Evolutionary conservation across 2,329 filamentous ascomycete species (phyloP), one percentile per base, ranked within the genome.

Genomic region (Phaeosphaeria sp.): DNA sequence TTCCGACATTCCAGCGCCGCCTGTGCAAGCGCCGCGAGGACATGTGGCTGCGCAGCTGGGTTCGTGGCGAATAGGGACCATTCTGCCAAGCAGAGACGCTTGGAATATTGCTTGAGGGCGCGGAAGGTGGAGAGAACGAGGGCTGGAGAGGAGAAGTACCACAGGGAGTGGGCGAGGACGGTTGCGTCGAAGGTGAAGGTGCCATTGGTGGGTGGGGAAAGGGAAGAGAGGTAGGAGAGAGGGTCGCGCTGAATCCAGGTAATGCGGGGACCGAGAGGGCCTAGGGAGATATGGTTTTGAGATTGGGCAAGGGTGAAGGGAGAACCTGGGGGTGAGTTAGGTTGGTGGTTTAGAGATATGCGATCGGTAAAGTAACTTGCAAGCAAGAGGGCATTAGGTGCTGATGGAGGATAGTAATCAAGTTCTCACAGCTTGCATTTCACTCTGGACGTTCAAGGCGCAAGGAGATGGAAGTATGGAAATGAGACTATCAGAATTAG

Each of bases 121-220:
- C 57, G 5, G 6, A 84, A 72, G n/a, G 80, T 77, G 1, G 61
- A 58, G 0, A 68, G 57, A 3, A 84, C 71, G 11, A 73, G 62
- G 0, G 64, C 60, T 0, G 76, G 76, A 1, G 76, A 77, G 17
- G 74, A 62, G 63, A 87, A 86, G 66, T 87, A 87, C 81, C 82
- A 87, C 25, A 84, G 75, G 61, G 77, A 81, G 68, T 87, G 84
- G 18, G 75, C 75, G 36, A 87, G 74, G 2, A 86, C 80, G 1
- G 79, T 77, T 21, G 75, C 78, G 58, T 84, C 81, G 71, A 79
- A 85, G 3, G 39, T n/a, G 11, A 52, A 57, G 21, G 18, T 57
- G 6, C 46, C 56, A 18, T 33, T 52, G 4, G 55, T 55, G 6
- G 59, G 56, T 3, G 55, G 43, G 21, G 54, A 17, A 18, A 63